phyloP scores from a whole-genome alignment of 768 basidiomycete genomes.

The Hygrocybe punicea region DNA sequence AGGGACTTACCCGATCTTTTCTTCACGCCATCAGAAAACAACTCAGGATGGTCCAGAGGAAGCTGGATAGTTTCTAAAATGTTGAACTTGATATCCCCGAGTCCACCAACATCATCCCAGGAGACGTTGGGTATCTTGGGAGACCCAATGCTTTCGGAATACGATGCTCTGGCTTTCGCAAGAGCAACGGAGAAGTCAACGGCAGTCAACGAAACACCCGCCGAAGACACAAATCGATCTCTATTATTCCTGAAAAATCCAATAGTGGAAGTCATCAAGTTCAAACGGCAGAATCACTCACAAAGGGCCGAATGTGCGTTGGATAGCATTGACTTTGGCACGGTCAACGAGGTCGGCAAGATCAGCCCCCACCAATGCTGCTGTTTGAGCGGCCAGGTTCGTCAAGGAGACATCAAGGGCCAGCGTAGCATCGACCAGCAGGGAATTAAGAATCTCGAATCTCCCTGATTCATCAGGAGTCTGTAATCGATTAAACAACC shows the following conservation, averaged over 20 bases:
- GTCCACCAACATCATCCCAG: slow-evolving; percentile 97
- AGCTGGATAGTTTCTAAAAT: slow-evolving; percentile 95
- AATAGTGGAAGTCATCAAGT: background rate
- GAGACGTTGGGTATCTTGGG: slow-evolving; percentile 93
- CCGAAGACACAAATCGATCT: slow-evolving; percentile 29
- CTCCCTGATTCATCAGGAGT: slow-evolving; percentile 79
- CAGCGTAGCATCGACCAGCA: slow-evolving; percentile 42
- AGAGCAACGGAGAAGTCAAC: slow-evolving; percentile 75
- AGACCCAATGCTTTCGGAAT: slow-evolving; percentile 92
- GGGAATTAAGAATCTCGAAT: slow-evolving; percentile 50
- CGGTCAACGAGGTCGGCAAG: slow-evolving; percentile 64
- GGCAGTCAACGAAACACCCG: slow-evolving; percentile 45
- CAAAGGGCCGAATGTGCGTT: slow-evolving; percentile 40
- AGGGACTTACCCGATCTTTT: slow-evolving; percentile 77
- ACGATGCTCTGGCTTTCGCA: slow-evolving; percentile 65
- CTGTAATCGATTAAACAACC: slow-evolving; percentile 36
- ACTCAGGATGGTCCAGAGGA: slow-evolving; percentile 83
- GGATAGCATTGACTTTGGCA: slow-evolving; percentile 53
- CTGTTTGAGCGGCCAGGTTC: slow-evolving; percentile 78
- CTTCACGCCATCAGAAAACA: slow-evolving; percentile 88
- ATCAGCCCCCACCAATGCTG: slow-evolving; percentile 83
- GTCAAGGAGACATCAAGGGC: slow-evolving; percentile 78
- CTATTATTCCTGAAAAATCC: slow-evolving; percentile 18
- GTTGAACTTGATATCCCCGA: slow-evolving; percentile 82
- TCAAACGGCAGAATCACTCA: slow-evolving; percentile 24